phyloP scores from a whole-genome alignment of 2,329 filamentous ascomycete species.

The Curvularia lunata region DNA sequence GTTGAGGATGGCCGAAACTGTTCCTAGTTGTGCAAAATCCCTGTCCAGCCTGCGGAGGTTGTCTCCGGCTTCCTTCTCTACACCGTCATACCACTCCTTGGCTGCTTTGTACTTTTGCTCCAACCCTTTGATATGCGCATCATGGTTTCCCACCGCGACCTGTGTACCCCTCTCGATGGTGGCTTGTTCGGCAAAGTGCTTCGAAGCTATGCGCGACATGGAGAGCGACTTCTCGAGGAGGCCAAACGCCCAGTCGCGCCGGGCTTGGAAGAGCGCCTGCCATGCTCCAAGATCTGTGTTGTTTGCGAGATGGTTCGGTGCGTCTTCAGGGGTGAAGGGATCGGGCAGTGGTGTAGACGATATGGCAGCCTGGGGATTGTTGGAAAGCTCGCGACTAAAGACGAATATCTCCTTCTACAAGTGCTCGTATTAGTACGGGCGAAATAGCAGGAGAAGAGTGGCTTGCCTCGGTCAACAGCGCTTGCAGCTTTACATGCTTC shows the following conservation, averaged over 20 bases:
- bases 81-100: conserved; percentile 71
- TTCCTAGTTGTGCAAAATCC: conserved; percentile 69
- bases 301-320: conserved; percentile 82
- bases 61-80: conserved; percentile 70
- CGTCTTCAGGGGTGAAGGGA: conserved; percentile 64
- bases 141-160: conserved; percentile 84
- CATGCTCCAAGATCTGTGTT: conserved; percentile 84
- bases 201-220: conserved; percentile 67
- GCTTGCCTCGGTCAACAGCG: conserved; percentile 77
- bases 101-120: conserved; percentile 75
- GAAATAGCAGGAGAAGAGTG: neutral
- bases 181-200: conserved; percentile 74
- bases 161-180: conserved; percentile 80
- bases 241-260: conserved; percentile 78
- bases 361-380: conserved; percentile 54
- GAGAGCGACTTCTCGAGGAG: conserved; percentile 72
- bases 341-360: conserved; percentile 62
- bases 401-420: conserved; percentile 83
- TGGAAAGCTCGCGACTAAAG: conserved; percentile 74
- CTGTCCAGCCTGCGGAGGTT: conserved; percentile 71
- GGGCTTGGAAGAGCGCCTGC: conserved; percentile 82
- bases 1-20: conserved; percentile 67
- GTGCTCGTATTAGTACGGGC: conserved; percentile 14
- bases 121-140: conserved; percentile 73
- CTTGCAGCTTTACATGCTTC: conserved; percentile 81